Conservation (phyloP, 345 rosid species). For the Angophora floribunda region DNA sequence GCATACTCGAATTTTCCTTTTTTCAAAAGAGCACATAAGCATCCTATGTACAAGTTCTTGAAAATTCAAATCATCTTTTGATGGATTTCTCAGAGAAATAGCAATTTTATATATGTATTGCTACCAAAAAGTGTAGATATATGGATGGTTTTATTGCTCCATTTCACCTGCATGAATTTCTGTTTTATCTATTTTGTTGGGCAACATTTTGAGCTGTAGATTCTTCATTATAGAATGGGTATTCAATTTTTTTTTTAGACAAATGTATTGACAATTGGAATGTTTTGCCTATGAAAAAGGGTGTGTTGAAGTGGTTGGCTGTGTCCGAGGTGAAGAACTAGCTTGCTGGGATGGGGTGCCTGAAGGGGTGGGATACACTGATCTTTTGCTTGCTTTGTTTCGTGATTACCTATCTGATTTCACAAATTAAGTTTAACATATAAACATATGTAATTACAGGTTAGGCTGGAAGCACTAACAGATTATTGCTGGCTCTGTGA, state of each 20-base stretch:
- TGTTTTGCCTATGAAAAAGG: slow-evolving; percentile 9
- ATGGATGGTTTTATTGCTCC: not conserved
- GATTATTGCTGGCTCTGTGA: slow-evolving; percentile 96
- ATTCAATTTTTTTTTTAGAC: not conserved
- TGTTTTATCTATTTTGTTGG: not conserved
- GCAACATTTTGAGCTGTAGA: not conserved
- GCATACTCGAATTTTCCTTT: slow-evolving; percentile 32
- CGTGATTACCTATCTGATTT: not conserved
- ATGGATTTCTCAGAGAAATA: not conserved
- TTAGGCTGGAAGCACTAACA: slow-evolving; percentile 81
- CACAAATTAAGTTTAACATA: not conserved
- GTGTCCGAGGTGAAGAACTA: slow-evolving; percentile 44
- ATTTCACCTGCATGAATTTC: not conserved
- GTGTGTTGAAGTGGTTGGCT: slow-evolving; percentile 61
- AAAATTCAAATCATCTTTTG: not conserved
- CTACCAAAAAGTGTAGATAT: not conserved
- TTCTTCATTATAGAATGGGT: not conserved
- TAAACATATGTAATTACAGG: slow-evolving; percentile 23
- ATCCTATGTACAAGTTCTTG: not conserved
- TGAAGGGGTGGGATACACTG: slow-evolving; percentile 33
- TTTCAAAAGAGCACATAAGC: slow-evolving; percentile 15
- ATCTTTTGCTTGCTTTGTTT: not conserved
- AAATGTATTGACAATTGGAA: not conserved
- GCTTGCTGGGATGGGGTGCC: slow-evolving; percentile 48
- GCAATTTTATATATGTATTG: not conserved